A percentile compares a stretch with the other conserved stretches of the same genome.
phyloP scores from a whole-genome alignment of 768 basidiomycete genomes.

The Candolleomyces eurysporus region DNA sequence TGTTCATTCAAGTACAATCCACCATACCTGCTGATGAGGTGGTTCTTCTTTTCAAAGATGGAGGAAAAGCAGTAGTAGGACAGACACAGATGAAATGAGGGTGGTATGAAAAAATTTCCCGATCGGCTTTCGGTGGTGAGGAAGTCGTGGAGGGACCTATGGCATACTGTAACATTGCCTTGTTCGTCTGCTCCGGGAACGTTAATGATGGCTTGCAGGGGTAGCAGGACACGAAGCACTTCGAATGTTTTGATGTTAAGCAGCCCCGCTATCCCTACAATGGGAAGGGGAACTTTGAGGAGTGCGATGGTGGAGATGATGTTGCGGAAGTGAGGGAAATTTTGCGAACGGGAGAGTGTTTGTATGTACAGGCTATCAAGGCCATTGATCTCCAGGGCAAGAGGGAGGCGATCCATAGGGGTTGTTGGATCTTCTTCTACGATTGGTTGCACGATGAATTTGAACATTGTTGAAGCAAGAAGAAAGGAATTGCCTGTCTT shows the following conservation, averaged over 20 bases:
- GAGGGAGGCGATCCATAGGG: not conserved
- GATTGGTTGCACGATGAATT: not conserved
- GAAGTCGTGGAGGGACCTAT: no score
- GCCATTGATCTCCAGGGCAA: not conserved
- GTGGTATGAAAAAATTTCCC: no score
- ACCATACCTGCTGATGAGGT: no score
- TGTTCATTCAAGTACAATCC: no score
- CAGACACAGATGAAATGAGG: no score
- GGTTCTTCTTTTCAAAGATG: no score
- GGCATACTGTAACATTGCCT: no score
- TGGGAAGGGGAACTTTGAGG: not conserved
- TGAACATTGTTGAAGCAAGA: not conserved
- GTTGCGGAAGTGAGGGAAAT: not conserved
- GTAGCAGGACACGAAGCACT: not conserved
- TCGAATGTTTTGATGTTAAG: not conserved
- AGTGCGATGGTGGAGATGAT: not conserved
- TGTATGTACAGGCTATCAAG: not conserved
- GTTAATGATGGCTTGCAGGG: no score
- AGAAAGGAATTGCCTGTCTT: not conserved
- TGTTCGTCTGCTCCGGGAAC: no score
- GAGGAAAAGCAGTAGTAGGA: no score
- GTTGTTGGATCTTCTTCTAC: not conserved
- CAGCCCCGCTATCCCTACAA: not conserved
- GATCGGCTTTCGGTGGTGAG: no score
- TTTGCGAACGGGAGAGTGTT: not conserved